Percentiles rank a stretch among this genome's conserved stretches.
Conservation (phyloP, 371 early-diverging fungal species). For the Aphelidium insulamus region DNA sequence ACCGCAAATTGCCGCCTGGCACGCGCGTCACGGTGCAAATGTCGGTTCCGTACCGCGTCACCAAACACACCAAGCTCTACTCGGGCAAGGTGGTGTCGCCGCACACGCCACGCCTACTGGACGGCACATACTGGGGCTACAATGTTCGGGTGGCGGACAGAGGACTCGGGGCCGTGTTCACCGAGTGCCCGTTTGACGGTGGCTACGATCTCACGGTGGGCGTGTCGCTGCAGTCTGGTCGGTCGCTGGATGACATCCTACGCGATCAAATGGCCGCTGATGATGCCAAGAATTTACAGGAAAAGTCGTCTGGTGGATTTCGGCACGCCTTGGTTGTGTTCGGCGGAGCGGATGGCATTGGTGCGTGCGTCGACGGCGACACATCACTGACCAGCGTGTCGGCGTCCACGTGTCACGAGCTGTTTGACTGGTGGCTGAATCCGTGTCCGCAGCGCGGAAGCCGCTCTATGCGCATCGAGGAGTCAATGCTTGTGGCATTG, state of each 20-base stretch:
- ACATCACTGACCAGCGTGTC: no score
- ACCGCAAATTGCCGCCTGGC: conserved; percentile 27
- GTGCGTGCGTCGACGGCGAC: conserved; percentile 43
- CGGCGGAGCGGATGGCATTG: conserved; percentile 42
- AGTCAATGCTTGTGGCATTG: no score
- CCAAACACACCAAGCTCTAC: conserved; percentile 16
- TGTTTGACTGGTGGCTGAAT: conserved; percentile 41
- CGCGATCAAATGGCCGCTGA: conserved; percentile 6
- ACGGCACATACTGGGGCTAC: conserved; percentile 57
- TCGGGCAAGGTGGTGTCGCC: conserved; percentile 38
- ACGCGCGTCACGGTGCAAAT: conserved; percentile 46
- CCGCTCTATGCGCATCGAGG: conserved; percentile 39
- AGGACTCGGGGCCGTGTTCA: conserved; percentile 31
- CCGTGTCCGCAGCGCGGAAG: conserved; percentile 34
- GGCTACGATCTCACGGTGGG: conserved; percentile 49
- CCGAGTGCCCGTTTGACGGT: conserved; percentile 29
- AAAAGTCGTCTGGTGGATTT: conserved; percentile 1
- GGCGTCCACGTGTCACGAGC: no score
- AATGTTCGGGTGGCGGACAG: conserved; percentile 34
- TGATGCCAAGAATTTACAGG: conserved; percentile 5
- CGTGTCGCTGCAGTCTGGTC: conserved; percentile 33
- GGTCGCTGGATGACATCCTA: conserved; percentile 11
- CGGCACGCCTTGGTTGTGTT: conserved; percentile 40
- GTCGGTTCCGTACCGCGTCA: conserved; percentile 14
- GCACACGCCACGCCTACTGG: conserved; percentile 28